phyloP scores from a whole-genome alignment of 441 rosid genomes.

The Gossypium trilobum region DNA sequence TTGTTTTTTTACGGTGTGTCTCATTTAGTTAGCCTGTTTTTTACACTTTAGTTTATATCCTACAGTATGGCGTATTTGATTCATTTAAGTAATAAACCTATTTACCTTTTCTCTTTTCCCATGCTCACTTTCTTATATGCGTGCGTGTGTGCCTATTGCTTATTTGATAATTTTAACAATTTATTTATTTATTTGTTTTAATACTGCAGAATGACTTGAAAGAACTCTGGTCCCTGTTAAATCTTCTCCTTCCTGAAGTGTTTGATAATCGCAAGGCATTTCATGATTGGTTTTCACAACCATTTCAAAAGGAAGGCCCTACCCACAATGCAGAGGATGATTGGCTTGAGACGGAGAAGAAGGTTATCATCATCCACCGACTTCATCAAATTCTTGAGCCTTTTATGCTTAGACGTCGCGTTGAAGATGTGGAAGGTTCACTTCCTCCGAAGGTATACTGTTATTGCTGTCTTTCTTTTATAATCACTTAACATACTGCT shows the following conservation, averaged over 20 bases:
- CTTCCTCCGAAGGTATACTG: conserved; percentile 91
- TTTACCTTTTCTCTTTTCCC: neutral
- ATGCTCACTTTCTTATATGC: neutral
- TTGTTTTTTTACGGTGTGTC: neutral
- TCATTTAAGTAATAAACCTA: neutral
- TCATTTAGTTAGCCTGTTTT: neutral
- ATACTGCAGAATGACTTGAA: conserved; percentile 84
- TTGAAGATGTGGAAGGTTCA: conserved; percentile 98
- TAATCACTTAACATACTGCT: conserved; percentile 17
- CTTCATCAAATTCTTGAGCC: conserved; percentile 99
- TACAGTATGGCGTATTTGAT: conserved; percentile 8
- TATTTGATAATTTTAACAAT: neutral
- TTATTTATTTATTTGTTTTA: neutral
- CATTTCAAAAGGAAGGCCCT: conserved; percentile 86
- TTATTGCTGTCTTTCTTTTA: neutral
- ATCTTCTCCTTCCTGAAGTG: conserved; percentile 97
- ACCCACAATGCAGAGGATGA: conserved; percentile 87
- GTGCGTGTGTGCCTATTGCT: neutral
- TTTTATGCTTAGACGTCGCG: conserved; percentile 98
- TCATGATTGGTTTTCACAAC: conserved; percentile 99
- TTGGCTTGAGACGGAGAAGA: conserved; percentile 99
- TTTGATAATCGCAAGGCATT: conserved; percentile 97
- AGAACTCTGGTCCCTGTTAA: conserved; percentile 97
- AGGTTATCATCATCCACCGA: conserved; percentile 93
- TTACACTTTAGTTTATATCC: neutral